phyloP scores from a whole-genome alignment of 2,329 filamentous ascomycete genomes.

The Trichoderma aggressivum region DNA sequence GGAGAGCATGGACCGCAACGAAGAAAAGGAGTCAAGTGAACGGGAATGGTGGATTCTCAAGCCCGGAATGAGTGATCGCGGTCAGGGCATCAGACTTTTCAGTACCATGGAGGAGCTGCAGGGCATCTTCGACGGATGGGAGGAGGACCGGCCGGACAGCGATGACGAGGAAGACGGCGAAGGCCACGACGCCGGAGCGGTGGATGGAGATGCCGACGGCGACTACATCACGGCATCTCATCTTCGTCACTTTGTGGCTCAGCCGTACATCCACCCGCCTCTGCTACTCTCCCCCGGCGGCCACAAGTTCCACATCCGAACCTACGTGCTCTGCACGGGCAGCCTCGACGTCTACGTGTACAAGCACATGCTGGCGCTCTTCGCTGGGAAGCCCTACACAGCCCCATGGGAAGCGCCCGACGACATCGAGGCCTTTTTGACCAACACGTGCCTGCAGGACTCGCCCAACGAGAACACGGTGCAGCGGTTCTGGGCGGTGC shows the following conservation, averaged over 20 bases:
- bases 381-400: constrained; percentile 71
- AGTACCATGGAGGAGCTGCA: constrained; percentile 80
- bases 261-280: constrained; percentile 90
- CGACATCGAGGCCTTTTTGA: constrained; percentile 72
- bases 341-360: constrained; percentile 82
- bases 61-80: constrained; percentile 94
- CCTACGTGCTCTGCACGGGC: constrained; percentile 81
- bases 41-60: constrained; percentile 97
- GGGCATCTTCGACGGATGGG: constrained; percentile 88
- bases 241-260: constrained; percentile 91
- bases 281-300: constrained; percentile 57
- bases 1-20: constrained; percentile 71
- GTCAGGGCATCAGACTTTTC: constrained; percentile 89
- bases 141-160: constrained; percentile 62
- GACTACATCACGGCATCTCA: constrained; percentile 77
- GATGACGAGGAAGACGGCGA: constrained; percentile 55
- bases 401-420: constrained; percentile 55
- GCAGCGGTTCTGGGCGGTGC: constrained; percentile 69
- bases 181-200: constrained; percentile 30
- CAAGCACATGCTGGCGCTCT: constrained; percentile 86
- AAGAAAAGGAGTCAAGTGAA: constrained; percentile 30
- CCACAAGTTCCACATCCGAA: constrained; percentile 92
- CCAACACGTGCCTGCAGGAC: constrained; percentile 90
- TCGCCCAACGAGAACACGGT: constrained; percentile 61
- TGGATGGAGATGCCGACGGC: constrained; percentile 32